Conservation (phyloP, 1,284 basidiomycete species). For the Fistulina hepatica region DNA sequence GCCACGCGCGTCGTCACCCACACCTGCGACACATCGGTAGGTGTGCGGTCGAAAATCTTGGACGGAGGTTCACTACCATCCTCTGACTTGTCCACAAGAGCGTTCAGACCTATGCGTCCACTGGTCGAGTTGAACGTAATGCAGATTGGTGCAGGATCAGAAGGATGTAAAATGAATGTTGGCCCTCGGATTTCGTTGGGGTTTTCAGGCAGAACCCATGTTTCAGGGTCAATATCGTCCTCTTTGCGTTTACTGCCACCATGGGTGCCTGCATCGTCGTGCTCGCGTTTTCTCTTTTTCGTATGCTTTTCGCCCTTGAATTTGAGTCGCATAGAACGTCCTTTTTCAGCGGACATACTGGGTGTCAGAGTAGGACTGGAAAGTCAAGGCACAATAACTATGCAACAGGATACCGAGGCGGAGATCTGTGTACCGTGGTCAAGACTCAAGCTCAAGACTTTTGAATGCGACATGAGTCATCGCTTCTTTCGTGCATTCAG, state of each 20-base stretch:
- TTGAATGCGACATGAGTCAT: no score
- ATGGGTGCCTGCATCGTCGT: conserved; percentile 34
- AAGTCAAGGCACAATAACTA: no score
- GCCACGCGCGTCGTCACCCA: conserved; percentile 80
- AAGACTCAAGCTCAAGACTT: no score
- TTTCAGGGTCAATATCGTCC: conserved; percentile 55
- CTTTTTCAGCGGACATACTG: conserved; percentile 38
- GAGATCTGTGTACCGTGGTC: no score
- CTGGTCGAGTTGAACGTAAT: conserved; percentile 72
- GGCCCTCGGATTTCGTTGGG: conserved; percentile 71
- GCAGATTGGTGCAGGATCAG: conserved; percentile 61
- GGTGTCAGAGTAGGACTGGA: conserved; percentile 2
- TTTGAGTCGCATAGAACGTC: conserved; percentile 61
- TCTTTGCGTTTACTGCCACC: conserved; percentile 41
- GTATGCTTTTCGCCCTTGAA: conserved; percentile 81
- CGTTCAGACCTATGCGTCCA: conserved; percentile 51
- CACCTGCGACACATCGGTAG: conserved; percentile 74
- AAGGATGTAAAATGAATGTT: conserved; percentile 70
- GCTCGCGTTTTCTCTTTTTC: conserved; percentile 68
- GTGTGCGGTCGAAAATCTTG: conserved; percentile 52
- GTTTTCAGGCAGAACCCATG: conserved; percentile 69
- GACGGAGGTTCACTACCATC: conserved; percentile 29
- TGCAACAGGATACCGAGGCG: no score
- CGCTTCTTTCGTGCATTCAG: no score
- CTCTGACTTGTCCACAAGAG: conserved; percentile 32